Percentiles rank a stretch among this genome's conserved stretches.
Evolutionary conservation across 2,329 filamentous ascomycete genomes (phyloP).

Genomic region (Alternaria atra): DNA sequence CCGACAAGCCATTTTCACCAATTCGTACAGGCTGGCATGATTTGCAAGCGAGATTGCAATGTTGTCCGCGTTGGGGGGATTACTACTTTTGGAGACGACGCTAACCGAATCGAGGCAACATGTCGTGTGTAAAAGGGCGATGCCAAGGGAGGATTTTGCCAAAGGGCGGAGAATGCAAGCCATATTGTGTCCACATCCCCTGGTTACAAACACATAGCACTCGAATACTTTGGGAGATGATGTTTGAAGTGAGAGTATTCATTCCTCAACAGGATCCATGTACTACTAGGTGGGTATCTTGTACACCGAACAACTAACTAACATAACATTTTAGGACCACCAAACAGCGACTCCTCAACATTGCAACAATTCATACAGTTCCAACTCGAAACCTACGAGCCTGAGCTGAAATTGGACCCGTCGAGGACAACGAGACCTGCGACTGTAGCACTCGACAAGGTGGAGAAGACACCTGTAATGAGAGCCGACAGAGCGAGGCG

Average conservation of each 20-base stretch:
- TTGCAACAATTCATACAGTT: conserved; percentile 1
- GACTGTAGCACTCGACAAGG: conserved; percentile 74
- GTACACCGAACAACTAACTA: conserved; percentile 23
- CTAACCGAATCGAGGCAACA: conserved; percentile 19
- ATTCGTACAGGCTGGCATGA: neutral
- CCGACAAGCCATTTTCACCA: neutral
- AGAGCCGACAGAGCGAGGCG: conserved; percentile 79
- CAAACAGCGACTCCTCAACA: conserved; percentile 12
- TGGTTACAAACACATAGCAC: neutral
- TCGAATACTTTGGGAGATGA: neutral
- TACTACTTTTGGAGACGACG: neutral
- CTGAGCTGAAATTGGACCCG: conserved; percentile 39
- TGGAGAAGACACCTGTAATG: conserved; percentile 79
- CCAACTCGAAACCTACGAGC: conserved; percentile 15
- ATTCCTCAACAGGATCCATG: conserved; percentile 18
- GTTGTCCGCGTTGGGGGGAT: neutral
- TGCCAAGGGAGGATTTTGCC: conserved; percentile 6
- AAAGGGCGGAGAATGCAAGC: neutral
- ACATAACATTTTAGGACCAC: conserved; percentile 25
- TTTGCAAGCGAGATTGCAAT: neutral
- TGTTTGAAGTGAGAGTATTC: conserved; percentile 7
- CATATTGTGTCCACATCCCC: neutral
- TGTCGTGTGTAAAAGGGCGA: conserved; percentile 18
- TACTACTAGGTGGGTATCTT: conserved; percentile 34
- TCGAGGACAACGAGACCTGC: conserved; percentile 65